Percentiles rank a stretch among this genome's conserved stretches.
phyloP scores from a whole-genome alignment of 371 early-diverging fungal species.

The Nematocida minor region DNA sequence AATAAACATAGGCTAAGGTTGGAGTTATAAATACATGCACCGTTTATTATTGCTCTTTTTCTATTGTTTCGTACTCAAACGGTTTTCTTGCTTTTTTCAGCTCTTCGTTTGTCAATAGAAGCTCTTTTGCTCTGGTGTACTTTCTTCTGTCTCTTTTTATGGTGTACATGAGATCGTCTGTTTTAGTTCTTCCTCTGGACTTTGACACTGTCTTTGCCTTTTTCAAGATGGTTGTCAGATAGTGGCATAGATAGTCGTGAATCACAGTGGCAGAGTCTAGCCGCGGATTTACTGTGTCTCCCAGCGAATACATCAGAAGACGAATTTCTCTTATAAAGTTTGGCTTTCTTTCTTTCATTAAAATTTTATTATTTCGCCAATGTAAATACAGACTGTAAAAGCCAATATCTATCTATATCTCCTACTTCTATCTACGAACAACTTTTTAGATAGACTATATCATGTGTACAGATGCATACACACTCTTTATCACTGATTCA shows the following conservation, averaged over 20 bases:
- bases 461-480: too few species aligned
- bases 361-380: too few species aligned
- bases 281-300: slow-evolving; percentile 82
- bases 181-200: slow-evolving; percentile 70
- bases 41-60: slow-evolving; percentile 62
- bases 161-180: slow-evolving; percentile 82
- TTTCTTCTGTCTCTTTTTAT: slow-evolving; percentile 86
- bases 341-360: slow-evolving; percentile 61
- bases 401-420: not conserved
- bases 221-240: slow-evolving; percentile 72
- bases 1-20: too few species aligned
- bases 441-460: too few species aligned
- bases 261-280: slow-evolving; percentile 80
- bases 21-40: too few species aligned
- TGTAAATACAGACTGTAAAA: too few species aligned
- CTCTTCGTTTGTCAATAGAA: slow-evolving; percentile 83
- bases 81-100: slow-evolving; percentile 73
- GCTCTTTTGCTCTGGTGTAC: slow-evolving; percentile 83
- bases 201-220: slow-evolving; percentile 59
- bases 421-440: too few species aligned
- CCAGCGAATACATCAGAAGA: slow-evolving; percentile 87
- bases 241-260: slow-evolving; percentile 83
- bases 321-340: slow-evolving; percentile 68
- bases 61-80: slow-evolving; percentile 64
- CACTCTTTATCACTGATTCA: too few species aligned